Evolutionary conservation across 1,139 yeast genomes (phyloP).

Genomic region (Candida pseudoviswanathii): DNA sequence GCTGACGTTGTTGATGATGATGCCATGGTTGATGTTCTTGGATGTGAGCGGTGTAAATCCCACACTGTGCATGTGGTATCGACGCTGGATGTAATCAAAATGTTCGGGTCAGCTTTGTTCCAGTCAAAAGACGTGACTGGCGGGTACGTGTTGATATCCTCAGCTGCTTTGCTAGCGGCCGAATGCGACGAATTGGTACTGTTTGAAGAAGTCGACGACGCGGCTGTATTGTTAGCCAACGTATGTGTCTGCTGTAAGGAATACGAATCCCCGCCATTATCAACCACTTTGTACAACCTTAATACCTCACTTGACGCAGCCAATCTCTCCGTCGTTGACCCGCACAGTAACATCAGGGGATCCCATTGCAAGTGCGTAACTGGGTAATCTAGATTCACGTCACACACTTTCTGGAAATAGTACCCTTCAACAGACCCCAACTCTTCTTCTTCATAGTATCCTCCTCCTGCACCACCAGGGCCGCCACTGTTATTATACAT

Average conservation of each 20-base stretch:
- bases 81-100: slow-evolving; percentile 81
- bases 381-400: slow-evolving; percentile 61
- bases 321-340: slow-evolving; percentile 41
- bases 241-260: slow-evolving; percentile 42
- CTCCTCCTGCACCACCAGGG: slow-evolving; percentile 2
- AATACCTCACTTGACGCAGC: slow-evolving; percentile 75
- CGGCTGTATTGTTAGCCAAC: slow-evolving; percentile 42
- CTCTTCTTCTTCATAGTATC: slow-evolving; percentile 18
- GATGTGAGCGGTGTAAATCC: slow-evolving; percentile 61
- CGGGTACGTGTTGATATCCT: slow-evolving; percentile 57
- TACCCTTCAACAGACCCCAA: slow-evolving; percentile 36
- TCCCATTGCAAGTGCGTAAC: slow-evolving; percentile 76
- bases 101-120: slow-evolving; percentile 71
- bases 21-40: slow-evolving; percentile 4
- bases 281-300: slow-evolving; percentile 60
- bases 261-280: slow-evolving; percentile 34
- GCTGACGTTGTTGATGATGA: neutral
- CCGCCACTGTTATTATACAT: slow-evolving; percentile 12
- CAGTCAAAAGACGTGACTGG: slow-evolving; percentile 95
- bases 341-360: slow-evolving; percentile 40
- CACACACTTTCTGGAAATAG: slow-evolving; percentile 54
- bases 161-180: slow-evolving; percentile 9
- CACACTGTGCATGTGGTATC: slow-evolving; percentile 98
- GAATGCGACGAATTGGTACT: slow-evolving; percentile 11
- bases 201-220: slow-evolving; percentile 18